Evolutionary conservation across 768 basidiomycete species (phyloP).

Genomic region (Termitomyces bulborhizus): DNA sequence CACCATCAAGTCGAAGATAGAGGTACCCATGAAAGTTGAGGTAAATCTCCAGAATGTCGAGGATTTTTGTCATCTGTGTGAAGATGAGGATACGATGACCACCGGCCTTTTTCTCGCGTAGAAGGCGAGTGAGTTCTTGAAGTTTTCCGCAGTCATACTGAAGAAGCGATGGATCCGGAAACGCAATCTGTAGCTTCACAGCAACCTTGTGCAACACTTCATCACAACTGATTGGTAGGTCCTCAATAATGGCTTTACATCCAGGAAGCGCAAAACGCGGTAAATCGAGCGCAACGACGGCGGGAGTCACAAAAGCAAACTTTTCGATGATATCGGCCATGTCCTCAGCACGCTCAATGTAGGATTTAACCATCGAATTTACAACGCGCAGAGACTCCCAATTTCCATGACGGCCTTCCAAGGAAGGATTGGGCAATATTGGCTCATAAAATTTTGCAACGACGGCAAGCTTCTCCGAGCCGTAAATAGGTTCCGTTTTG

Average conservation of each 20-base stretch:
- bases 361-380: constrained; percentile 57
- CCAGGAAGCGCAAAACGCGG: constrained; percentile 56
- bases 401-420: constrained; percentile 31
- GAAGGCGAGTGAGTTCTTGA: constrained; percentile 71
- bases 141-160: constrained; percentile 98
- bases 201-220: constrained; percentile 59
- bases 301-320: constrained; percentile 79
- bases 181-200: constrained; percentile 88
- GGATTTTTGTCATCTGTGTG: constrained; percentile 93
- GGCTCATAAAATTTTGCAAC: constrained; percentile 33
- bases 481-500: constrained; percentile 36
- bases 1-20: constrained; percentile 91
- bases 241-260: constrained; percentile 18
- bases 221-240: constrained; percentile 51
- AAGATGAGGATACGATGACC: constrained; percentile 93
- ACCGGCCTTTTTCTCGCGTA: constrained; percentile 79
- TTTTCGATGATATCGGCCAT: constrained; percentile 49
- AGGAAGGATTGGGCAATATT: constrained; percentile 44
- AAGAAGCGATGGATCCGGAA: constrained; percentile 82
- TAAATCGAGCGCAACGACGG: constrained; percentile 71
- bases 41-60: constrained; percentile 93
- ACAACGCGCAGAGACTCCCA: constrained; percentile 36
- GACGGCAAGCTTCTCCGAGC: constrained; percentile 38
- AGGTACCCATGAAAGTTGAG: constrained; percentile 90
- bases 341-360: constrained; percentile 48